phyloP scores from a whole-genome alignment of 306 rosid genomes.

The Chamaecrista fasciculata region DNA sequence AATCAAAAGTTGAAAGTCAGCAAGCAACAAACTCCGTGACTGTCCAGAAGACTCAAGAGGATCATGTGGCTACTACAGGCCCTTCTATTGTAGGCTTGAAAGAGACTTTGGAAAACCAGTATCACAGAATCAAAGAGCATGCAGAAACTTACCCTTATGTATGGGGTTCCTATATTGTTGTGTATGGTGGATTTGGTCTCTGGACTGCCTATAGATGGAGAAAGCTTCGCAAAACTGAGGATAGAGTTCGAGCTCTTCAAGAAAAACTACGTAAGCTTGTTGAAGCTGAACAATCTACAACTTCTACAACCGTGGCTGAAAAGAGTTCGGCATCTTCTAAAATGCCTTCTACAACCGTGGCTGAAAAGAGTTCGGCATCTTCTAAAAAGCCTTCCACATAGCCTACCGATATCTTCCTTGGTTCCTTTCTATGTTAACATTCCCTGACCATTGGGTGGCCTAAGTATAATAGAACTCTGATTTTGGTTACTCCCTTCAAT shows the following conservation, averaged over 20 bases:
- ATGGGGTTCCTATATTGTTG: conserved; percentile 79
- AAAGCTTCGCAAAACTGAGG: conserved; percentile 78
- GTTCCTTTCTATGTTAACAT: conserved; percentile 15
- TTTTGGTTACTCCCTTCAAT: neutral
- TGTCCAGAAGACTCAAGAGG: conserved; percentile 41
- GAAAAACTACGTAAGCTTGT: conserved; percentile 54
- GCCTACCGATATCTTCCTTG: neutral
- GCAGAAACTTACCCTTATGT: conserved; percentile 81
- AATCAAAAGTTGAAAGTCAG: conserved; percentile 23
- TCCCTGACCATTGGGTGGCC: conserved; percentile 10
- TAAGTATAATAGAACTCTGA: conserved; percentile 8
- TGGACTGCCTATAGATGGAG: conserved; percentile 78
- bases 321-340: conserved; percentile 48
- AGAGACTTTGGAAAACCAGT: conserved; percentile 49
- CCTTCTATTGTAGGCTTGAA: conserved; percentile 34
- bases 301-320: conserved; percentile 38
- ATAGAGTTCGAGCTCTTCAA: conserved; percentile 58
- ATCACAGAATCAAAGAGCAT: conserved; percentile 55
- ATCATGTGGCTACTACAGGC: conserved; percentile 29
- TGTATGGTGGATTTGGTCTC: conserved; percentile 71
- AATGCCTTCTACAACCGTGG: conserved; percentile 38
- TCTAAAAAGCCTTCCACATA: conserved; percentile 39
- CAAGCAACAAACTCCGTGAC: conserved; percentile 32
- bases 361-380: conserved; percentile 47
- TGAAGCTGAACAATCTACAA: conserved; percentile 55